phyloP scores from a whole-genome alignment of 768 basidiomycete genomes.

The Coprinellus micaceus region DNA sequence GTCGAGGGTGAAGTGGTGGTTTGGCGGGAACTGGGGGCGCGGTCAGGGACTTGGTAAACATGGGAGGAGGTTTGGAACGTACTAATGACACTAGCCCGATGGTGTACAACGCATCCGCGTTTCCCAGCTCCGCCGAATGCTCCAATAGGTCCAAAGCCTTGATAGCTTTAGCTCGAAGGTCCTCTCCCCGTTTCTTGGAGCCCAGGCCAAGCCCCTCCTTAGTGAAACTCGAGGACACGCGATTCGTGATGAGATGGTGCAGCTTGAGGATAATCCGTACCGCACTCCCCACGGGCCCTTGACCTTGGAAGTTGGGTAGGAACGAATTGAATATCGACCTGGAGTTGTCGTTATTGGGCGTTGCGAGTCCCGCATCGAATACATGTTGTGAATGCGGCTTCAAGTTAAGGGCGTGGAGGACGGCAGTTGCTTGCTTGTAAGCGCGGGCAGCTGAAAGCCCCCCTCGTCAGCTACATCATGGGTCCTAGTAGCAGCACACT shows the following conservation, averaged over 20 bases:
- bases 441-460: conserved; percentile 57
- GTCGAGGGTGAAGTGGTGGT: conserved; percentile 56
- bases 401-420: conserved; percentile 58
- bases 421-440: conserved; percentile 70
- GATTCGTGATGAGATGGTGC: conserved; percentile 52
- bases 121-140: conserved; percentile 77
- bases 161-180: conserved; percentile 65
- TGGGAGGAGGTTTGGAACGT: conserved; percentile 19
- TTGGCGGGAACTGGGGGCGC: conserved; percentile 64
- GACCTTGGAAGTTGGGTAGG: conserved; percentile 69
- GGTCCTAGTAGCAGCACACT: not conserved
- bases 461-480: conserved; percentile 4
- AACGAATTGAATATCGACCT: conserved; percentile 61
- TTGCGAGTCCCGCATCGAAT: conserved; percentile 49
- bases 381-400: conserved; percentile 55
- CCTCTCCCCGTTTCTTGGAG: conserved; percentile 59
- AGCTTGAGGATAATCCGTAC: conserved; percentile 67
- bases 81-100: conserved; percentile 69
- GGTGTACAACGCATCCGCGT: conserved; percentile 67
- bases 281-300: conserved; percentile 69
- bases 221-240: conserved; percentile 37
- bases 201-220: conserved; percentile 37
- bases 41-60: not conserved
- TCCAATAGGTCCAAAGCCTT: conserved; percentile 79
- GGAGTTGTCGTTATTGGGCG: conserved; percentile 32